Base-by-base conservation (phyloP, 192 early-diverging fungal genomes). In the Haplosporangium gracile region DNA sequence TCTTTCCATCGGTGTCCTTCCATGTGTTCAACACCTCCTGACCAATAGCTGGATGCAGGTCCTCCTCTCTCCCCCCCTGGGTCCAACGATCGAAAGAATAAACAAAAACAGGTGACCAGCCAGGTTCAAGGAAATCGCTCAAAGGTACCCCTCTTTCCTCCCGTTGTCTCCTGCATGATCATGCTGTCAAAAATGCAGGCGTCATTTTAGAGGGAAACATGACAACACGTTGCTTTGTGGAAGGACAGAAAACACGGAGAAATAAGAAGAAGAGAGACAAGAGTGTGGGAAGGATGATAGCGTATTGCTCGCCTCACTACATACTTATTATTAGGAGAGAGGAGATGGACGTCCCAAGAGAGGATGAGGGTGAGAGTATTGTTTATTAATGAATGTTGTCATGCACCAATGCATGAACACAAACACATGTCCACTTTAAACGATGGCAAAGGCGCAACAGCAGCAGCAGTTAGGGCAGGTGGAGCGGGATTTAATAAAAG, bases 371-470 rank as follows among this genome's bases (percentile, higher is more conserved):
- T 11, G 36, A 39, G 68, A 38, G 68, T n/a, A n/a, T 32, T 36
- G 68, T 60, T 26, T 26, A 60, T 60, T 60, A 22, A 51, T 51
- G 49, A 51, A n/a, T 60, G 22, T n/a, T 60, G 55, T 60, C 18
- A 71, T 71, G 70, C 40, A 71, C 38, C 70, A 42, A 71, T n/a
- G 70, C 70, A 71, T 42, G 6, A n/a, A 43, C 40, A 9, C 70
- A 71, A 71, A 71, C 70, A 71, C 70, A 71, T 71, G 70, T 34
- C 18, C 68, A 38, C 34, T 38, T 71, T 22, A 18, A 38, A 42
- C 39, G 22, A 39, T 71, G 70, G 36, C 70, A 42, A 65, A 65
- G 60, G 60, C 60, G 60, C 29, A 65, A 65, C 1, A 29, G 60
- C 29, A 32, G 26, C 9, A 15, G 60, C 60, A 26, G 32, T 11